Evolutionary conservation across 192 early-diverging fungal genomes (phyloP).

Genomic region (Allomyces javanicus): DNA sequence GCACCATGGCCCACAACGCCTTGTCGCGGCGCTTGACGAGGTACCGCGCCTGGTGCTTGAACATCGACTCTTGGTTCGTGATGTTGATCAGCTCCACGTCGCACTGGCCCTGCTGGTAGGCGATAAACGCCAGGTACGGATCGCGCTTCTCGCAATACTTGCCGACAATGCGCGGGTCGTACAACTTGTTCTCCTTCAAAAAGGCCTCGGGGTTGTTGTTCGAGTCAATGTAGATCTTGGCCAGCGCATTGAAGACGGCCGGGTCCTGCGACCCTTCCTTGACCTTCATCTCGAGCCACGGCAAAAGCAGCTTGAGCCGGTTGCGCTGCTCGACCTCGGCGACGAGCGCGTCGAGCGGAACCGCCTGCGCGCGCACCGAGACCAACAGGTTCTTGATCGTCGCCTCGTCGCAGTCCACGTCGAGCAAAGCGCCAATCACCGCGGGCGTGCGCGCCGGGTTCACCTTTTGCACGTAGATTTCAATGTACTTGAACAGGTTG

Average conservation of each 20-base stretch:
- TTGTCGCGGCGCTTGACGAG: conserved; percentile 73
- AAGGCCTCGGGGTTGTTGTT: conserved; percentile 97
- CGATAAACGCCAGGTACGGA: conserved; percentile 83
- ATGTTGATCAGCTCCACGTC: conserved; percentile 86
- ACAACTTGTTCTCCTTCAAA: conserved; percentile 69
- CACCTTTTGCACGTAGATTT: conserved; percentile 98
- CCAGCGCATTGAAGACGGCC: conserved; percentile 89
- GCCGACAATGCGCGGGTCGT: conserved; percentile 80
- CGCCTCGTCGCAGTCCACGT: conserved; percentile 93
- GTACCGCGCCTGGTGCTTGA: conserved; percentile 97
- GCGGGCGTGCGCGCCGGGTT: conserved; percentile 83
- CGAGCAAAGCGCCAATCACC: conserved; percentile 89
- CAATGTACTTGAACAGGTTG: conserved; percentile 85
- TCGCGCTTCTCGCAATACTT: conserved; percentile 98
- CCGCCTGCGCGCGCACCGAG: conserved; percentile 48
- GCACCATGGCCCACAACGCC: conserved; percentile 64
- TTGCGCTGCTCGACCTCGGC: conserved; percentile 91
- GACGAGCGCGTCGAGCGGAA: conserved; percentile 72
- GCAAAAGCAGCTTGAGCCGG: conserved; percentile 81
- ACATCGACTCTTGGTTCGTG: conserved; percentile 96
- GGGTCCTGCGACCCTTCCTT: conserved; percentile 74
- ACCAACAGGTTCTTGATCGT: conserved; percentile 78
- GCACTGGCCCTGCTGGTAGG: conserved; percentile 86
- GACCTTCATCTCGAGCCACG: conserved; percentile 79
- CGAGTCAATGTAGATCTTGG: conserved; percentile 98